These are phyloP conservation scores for Begonia masoniana DNA, from an alignment of 306 rosid genomes.

Conservation along the genomic window DNA sequence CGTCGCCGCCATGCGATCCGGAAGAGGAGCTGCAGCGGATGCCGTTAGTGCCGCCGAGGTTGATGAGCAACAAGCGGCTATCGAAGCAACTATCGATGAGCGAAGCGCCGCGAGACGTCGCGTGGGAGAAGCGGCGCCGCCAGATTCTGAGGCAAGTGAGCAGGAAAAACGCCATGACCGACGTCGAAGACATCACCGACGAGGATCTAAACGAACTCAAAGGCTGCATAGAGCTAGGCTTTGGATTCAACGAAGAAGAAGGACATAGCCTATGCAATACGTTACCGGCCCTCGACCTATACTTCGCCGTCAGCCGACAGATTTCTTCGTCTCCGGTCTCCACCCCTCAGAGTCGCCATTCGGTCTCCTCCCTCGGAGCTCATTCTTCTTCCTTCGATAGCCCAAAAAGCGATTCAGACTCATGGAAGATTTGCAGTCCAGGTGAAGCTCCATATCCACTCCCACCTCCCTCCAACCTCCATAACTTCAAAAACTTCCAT, in stretches of 20 bases:
- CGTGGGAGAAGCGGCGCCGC: conserved; percentile 65
- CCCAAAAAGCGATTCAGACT: conserved; percentile 39
- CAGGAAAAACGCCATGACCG: conserved; percentile 16
- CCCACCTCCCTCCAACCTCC: too few relatives aligned
- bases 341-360: conserved; percentile 33
- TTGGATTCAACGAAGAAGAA: conserved; percentile 83
- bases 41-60: conserved; percentile 24
- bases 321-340: conserved; percentile 35
- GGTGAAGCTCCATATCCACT: conserved; percentile 21
- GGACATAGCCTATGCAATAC: conserved; percentile 62
- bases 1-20: conserved; percentile 5
- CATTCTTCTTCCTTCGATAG: conserved; percentile 38
- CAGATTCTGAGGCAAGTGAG: conserved; percentile 38
- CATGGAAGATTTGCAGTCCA: conserved; percentile 80
- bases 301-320: conserved; percentile 79
- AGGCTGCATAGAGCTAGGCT: conserved; percentile 78
- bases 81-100: conserved; percentile 45
- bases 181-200: conserved; percentile 32
- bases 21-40: conserved; percentile 31
- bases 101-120: conserved; percentile 40
- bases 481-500: too few relatives aligned
- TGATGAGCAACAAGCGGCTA: conserved; percentile 29
- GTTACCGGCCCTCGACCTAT: conserved; percentile 84
- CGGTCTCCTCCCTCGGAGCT: conserved; percentile 31
- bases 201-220: conserved; percentile 72